Evolutionary conservation across 352 stramenopile species (phyloP).

Genomic region (Saprolegnia parasitica): DNA sequence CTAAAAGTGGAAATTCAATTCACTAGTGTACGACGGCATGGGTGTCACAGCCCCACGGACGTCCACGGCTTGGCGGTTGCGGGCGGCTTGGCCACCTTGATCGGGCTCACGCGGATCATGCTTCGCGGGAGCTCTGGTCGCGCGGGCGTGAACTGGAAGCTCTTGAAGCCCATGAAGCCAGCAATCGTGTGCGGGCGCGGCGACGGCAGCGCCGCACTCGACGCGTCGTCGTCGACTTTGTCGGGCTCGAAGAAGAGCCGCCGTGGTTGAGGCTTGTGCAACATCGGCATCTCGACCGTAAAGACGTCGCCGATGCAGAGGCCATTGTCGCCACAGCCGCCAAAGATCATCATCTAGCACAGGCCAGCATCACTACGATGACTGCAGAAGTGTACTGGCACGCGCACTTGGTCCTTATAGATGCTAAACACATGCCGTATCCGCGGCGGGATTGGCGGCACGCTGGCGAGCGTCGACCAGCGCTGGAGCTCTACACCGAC

Average conservation of each 20-base stretch:
- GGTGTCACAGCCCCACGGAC: background rate
- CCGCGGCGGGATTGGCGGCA: conserved; percentile 16
- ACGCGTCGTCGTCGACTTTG: background rate
- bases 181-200: conserved; percentile 4
- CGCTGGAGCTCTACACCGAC: conserved; percentile 4
- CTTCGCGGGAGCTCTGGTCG: background rate
- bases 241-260: background rate
- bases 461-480: conserved; percentile 7
- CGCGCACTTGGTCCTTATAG: background rate
- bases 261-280: background rate
- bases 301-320: conserved; percentile 24
- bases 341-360: conserved; percentile 28
- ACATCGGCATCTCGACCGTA: conserved; percentile 1
- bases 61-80: conserved; percentile 4
- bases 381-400: too few species aligned
- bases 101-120: conserved; percentile 8
- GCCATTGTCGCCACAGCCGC: conserved; percentile 14
- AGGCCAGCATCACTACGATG: background rate
- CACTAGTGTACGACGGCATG: too few species aligned
- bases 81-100: conserved; percentile 15
- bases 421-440: conserved; percentile 11
- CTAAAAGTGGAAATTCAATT: too few species aligned
- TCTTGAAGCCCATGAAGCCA: background rate
- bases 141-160: background rate
- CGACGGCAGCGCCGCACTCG: background rate